phyloP scores from a whole-genome alignment of 305 asterid genomes.

The Salvia sclarea region DNA sequence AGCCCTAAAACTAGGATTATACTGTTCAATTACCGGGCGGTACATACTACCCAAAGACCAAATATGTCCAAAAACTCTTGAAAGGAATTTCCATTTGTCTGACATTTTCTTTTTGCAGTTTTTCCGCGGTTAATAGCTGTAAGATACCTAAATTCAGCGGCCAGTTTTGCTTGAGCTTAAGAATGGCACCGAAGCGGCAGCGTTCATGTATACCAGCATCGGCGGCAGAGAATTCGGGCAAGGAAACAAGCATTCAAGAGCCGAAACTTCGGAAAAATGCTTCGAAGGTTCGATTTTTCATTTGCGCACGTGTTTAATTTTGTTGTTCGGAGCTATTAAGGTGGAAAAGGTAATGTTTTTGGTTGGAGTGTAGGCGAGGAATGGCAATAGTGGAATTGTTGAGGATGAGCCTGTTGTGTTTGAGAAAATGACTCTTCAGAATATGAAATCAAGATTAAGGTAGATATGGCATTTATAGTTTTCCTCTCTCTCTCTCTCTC shows the following conservation, averaged over 20 bases:
- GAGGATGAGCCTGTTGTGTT: constrained; percentile 44
- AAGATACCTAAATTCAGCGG: constrained; percentile 36
- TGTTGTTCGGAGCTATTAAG: constrained; percentile 12
- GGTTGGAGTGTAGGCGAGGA: constrained; percentile 31
- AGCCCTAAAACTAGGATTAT: constrained; percentile 47
- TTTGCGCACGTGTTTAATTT: neutral
- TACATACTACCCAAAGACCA: constrained; percentile 7
- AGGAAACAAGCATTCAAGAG: constrained; percentile 18
- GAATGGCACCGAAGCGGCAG: constrained; percentile 51
- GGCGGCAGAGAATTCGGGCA: constrained; percentile 34
- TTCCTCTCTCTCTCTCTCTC: neutral
- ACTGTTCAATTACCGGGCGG: constrained; percentile 40
- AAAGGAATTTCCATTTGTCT: constrained; percentile 1
- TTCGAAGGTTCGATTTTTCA: constrained; percentile 37
- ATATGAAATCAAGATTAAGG: constrained; percentile 68
- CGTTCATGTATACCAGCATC: constrained; percentile 42
- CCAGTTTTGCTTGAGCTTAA: constrained; percentile 32
- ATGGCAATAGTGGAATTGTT: constrained; percentile 33
- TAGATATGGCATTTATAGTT: constrained; percentile 13
- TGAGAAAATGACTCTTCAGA: constrained; percentile 67
- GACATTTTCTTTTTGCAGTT: constrained; percentile 37
- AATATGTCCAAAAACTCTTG: neutral
- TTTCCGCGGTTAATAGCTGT: constrained; percentile 40
- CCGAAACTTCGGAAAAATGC: constrained; percentile 33
- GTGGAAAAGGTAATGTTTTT: constrained; percentile 26